These are phyloP conservation scores for Linnemannia elongata DNA, from an alignment of 192 early-diverging fungal genomes.

Conservation along the genomic window DNA sequence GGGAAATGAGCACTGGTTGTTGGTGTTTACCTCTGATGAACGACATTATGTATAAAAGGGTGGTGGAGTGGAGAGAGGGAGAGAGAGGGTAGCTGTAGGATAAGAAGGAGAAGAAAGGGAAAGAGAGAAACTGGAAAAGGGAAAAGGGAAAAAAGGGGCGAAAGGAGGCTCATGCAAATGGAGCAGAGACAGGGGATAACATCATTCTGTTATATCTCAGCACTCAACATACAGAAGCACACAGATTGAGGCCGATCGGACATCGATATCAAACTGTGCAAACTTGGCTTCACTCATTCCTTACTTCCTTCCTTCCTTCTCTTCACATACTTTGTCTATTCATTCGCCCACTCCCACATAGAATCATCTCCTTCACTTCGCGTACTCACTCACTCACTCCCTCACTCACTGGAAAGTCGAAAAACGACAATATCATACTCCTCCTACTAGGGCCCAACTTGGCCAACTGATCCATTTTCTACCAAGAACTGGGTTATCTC, in stretches of 20 bases:
- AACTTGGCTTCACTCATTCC: neutral
- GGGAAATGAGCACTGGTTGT: neutral
- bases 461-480: too few relatives aligned
- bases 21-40: constrained; percentile 39
- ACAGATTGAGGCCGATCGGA: neutral
- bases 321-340: neutral
- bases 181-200: neutral
- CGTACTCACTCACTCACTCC: neutral
- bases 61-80: constrained; percentile 9
- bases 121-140: too few relatives aligned
- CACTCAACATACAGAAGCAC: neutral
- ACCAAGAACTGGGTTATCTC: too few relatives aligned
- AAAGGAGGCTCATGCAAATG: too few relatives aligned
- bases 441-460: too few relatives aligned
- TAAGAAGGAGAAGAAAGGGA: neutral
- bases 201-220: neutral
- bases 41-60: constrained; percentile 21
- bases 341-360: too few relatives aligned
- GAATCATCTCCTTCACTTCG: too few relatives aligned
- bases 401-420: too few relatives aligned
- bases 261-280: too few relatives aligned
- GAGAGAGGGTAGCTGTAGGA: too few relatives aligned
- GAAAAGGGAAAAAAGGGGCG: neutral
- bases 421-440: too few relatives aligned
- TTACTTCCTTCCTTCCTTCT: too few relatives aligned